These are phyloP conservation scores for Plectosphaerella plurivora DNA, from an alignment of 2,329 filamentous ascomycete species.

Conservation along the genomic window DNA sequence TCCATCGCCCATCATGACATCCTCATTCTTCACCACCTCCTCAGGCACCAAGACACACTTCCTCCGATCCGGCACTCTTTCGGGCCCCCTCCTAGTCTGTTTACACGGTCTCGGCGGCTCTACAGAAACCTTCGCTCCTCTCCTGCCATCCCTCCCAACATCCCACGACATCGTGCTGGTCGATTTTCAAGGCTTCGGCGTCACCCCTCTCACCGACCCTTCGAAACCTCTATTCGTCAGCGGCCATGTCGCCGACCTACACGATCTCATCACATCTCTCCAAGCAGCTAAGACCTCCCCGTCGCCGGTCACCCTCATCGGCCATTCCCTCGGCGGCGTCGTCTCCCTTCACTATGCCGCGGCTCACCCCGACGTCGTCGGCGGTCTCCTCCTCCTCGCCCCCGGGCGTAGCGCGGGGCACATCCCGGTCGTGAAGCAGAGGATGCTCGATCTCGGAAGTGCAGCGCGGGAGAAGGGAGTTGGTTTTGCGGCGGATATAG, in stretches of 20 bases:
- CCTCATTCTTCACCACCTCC: conserved; percentile 10
- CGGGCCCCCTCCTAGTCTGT: conserved; percentile 18
- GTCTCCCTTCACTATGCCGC: conserved; percentile 29
- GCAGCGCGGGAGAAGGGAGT: conserved; percentile 21
- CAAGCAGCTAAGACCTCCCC: conserved; percentile 2
- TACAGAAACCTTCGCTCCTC: conserved; percentile 13
- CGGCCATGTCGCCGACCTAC: conserved; percentile 20
- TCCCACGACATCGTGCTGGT: conserved; percentile 15
- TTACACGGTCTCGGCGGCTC: conserved; percentile 22
- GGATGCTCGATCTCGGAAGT: conserved; percentile 22
- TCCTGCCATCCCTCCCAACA: conserved; percentile 12
- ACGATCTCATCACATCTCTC: conserved; percentile 16
- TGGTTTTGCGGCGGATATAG: conserved; percentile 17
- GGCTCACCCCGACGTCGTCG: conserved; percentile 16
- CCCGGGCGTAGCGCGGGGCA: conserved; percentile 21
- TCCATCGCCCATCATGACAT: background rate
- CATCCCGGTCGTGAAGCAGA: conserved; percentile 22
- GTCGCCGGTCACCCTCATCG: conserved; percentile 18
- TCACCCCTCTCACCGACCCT: conserved; percentile 10
- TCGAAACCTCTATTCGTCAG: conserved; percentile 12
- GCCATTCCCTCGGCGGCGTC: conserved; percentile 29
- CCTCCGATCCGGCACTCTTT: conserved; percentile 13
- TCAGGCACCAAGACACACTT: conserved; percentile 20
- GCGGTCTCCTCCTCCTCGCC: conserved; percentile 24
- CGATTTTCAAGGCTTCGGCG: conserved; percentile 23